Evolutionary conservation across 148 eudicot species (phyloP).

Genomic region (Rhododendron williamsianum): DNA sequence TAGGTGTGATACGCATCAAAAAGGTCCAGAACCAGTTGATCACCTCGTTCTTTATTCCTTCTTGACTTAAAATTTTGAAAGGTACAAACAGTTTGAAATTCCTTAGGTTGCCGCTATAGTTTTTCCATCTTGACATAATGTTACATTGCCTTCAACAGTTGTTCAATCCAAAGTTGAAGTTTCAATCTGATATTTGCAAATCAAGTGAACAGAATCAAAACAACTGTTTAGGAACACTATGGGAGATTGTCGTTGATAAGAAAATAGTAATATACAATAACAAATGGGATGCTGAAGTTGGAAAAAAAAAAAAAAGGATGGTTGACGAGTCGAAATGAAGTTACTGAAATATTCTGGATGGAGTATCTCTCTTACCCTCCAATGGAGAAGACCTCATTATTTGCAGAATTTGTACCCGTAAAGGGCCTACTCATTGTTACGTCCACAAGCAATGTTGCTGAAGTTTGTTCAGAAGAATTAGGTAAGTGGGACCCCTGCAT

Average conservation of each 20-base stretch:
- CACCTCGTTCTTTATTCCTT: too few species aligned
- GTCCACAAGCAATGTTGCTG: constrained; percentile 8
- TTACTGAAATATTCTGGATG: neutral
- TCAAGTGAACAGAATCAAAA: neutral
- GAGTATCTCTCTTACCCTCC: constrained; percentile 64
- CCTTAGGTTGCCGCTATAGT: too few species aligned
- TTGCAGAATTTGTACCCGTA: constrained; percentile 22
- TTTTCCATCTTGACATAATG: too few species aligned
- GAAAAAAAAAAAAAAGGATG: neutral
- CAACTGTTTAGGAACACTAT: neutral
- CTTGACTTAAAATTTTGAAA: too few species aligned
- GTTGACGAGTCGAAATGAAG: neutral
- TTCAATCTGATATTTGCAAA: neutral
- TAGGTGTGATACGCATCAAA: too few species aligned
- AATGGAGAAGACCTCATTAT: constrained; percentile 34
- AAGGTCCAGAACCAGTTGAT: too few species aligned
- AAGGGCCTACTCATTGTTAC: neutral
- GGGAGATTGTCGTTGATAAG: neutral
- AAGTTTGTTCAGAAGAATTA: constrained; percentile 28
- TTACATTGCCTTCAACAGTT: too few species aligned
- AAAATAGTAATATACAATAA: neutral
- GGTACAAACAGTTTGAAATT: too few species aligned
- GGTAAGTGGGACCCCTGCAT: constrained; percentile 42
- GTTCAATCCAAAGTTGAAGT: neutral
- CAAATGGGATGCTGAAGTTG: neutral